A percentile compares a stretch with the other conserved stretches of the same genome.
These are phyloP conservation scores for Coemansia javaensis DNA, from an alignment of 192 early-diverging fungal species.

Conservation along the genomic window DNA sequence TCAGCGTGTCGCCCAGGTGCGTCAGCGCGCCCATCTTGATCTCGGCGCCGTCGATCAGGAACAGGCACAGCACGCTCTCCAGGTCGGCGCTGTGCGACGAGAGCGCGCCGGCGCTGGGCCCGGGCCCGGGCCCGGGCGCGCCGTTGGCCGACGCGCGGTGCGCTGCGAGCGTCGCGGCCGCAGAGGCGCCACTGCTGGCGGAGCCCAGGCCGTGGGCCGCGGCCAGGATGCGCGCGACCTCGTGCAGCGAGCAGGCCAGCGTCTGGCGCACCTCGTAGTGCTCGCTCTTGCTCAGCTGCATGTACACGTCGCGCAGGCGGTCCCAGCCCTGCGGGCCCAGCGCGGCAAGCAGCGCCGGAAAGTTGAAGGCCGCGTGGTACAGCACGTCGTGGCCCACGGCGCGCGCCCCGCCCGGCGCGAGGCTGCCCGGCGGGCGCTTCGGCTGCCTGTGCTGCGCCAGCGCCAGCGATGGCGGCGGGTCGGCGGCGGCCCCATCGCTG, in stretches of 20 bases:
- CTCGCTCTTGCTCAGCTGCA: slow-evolving; percentile 49
- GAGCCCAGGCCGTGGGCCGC: not conserved
- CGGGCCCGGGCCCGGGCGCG: too few species aligned
- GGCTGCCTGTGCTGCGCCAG: too few species aligned
- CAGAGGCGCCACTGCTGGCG: not conserved
- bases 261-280: slow-evolving; percentile 46
- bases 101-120: not conserved
- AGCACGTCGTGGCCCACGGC: slow-evolving; percentile 33
- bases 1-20: slow-evolving; percentile 62
- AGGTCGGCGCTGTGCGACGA: slow-evolving; percentile 26
- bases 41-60: slow-evolving; percentile 50
- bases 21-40: slow-evolving; percentile 68
- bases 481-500: not conserved
- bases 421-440: not conserved
- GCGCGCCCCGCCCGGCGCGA: not conserved
- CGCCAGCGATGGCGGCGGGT: not conserved
- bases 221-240: slow-evolving; percentile 44
- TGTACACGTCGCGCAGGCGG: slow-evolving; percentile 42
- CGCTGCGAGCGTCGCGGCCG: slow-evolving; percentile 6
- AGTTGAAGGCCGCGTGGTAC: slow-evolving; percentile 50
- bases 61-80: slow-evolving; percentile 45
- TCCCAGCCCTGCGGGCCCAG: slow-evolving; percentile 40
- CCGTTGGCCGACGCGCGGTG: slow-evolving; percentile 12
- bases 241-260: slow-evolving; percentile 49
- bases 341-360: slow-evolving; percentile 38